A percentile compares a stretch with the other conserved stretches of the same genome.
Conservation (phyloP, 2,329 filamentous ascomycete species). For the Botrytis galanthina region DNA sequence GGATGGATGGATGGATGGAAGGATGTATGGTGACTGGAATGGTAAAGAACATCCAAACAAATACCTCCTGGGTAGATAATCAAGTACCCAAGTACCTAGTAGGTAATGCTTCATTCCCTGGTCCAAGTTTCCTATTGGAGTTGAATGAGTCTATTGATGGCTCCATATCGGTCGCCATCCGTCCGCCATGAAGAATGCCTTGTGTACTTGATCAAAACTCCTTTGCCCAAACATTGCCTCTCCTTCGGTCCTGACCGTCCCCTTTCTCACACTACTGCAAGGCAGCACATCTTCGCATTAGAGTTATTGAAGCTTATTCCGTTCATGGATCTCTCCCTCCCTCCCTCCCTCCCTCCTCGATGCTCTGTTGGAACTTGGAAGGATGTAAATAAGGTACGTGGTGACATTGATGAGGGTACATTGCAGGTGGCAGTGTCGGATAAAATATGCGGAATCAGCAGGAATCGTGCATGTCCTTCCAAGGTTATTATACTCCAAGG, state of each 20-base stretch:
- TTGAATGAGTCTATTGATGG: background rate
- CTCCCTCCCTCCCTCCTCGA: too few species aligned
- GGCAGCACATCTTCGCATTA: background rate
- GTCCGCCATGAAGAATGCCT: conserved; percentile 20
- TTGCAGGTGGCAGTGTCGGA: conserved; percentile 17
- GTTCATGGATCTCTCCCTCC: background rate
- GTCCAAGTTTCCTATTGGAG: background rate
- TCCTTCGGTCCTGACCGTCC: background rate
- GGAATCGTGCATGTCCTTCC: conserved; percentile 16
- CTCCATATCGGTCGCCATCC: background rate
- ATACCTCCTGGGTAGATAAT: background rate
- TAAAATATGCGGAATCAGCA: background rate
- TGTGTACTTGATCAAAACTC: background rate
- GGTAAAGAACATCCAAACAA: background rate
- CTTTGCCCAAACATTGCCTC: background rate
- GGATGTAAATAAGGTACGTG: background rate
- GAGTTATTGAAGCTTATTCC: background rate
- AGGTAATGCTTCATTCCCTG: background rate
- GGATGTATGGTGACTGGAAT: too few species aligned
- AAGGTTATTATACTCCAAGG: too few species aligned
- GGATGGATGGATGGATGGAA: background rate
- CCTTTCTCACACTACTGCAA: conserved; percentile 6
- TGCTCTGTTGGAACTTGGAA: background rate
- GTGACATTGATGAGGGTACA: background rate
- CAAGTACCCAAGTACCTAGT: background rate